phyloP scores from a whole-genome alignment of 345 rosid genomes.

The Sonneratia caseolaris region DNA sequence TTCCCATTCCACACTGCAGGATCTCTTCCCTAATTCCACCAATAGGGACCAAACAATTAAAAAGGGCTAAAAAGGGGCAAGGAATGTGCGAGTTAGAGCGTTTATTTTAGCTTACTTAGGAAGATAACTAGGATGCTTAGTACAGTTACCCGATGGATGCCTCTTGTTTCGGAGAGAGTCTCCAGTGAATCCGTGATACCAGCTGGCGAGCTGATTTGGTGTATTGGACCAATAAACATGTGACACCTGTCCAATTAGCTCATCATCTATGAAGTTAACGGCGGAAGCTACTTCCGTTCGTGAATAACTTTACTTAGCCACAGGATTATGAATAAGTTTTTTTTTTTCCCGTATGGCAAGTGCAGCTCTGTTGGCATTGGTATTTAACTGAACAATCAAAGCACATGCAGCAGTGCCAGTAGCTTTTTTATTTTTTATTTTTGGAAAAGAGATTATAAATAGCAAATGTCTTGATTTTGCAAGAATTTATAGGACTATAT shows the following conservation, averaged over 20 bases:
- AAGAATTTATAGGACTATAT: too few species aligned
- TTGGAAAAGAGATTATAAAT: too few species aligned
- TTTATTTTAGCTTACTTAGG: neutral
- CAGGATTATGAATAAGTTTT: neutral
- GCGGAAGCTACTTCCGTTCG: too few species aligned
- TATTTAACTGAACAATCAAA: neutral
- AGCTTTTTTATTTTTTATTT: neutral
- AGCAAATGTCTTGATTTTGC: too few species aligned
- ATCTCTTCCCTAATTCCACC: conserved; percentile 27
- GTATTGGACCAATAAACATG: too few species aligned
- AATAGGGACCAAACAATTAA: conserved; percentile 6
- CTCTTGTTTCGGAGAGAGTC: neutral
- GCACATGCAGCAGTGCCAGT: neutral
- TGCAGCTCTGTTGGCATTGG: neutral
- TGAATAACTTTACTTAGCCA: too few species aligned
- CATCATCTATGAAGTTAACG: too few species aligned
- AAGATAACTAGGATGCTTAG: neutral
- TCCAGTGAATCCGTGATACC: too few species aligned
- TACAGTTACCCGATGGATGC: neutral
- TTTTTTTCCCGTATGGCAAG: neutral
- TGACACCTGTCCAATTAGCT: too few species aligned
- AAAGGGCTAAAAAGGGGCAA: neutral
- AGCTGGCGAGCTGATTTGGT: too few species aligned
- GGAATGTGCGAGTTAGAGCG: neutral
- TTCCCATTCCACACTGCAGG: conserved; percentile 39